phyloP scores from a whole-genome alignment of 1,284 basidiomycete species.

The Ganoderma sinense region DNA sequence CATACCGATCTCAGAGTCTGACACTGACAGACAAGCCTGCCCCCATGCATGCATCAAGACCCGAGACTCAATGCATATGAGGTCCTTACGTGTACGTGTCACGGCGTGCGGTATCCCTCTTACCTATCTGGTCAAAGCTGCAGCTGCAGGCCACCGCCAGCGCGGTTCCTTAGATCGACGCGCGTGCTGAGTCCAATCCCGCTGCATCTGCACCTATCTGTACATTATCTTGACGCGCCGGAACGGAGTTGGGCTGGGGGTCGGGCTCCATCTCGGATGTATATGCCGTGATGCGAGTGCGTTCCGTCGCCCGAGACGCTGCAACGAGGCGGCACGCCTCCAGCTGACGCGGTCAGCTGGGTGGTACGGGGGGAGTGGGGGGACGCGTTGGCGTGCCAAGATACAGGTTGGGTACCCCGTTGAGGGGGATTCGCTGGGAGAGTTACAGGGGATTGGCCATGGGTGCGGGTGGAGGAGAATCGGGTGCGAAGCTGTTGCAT shows the following conservation, averaged over 20 bases:
- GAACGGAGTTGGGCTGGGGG: not conserved
- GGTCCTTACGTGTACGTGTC: not conserved
- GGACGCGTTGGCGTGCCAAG: not conserved
- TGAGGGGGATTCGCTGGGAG: not conserved
- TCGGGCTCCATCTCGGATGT: not conserved
- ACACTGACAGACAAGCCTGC: not conserved
- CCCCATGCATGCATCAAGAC: too few relatives aligned
- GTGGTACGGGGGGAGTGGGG: not conserved
- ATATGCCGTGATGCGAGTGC: not conserved
- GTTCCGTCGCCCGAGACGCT: not conserved
- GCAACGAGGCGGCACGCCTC: conserved; percentile 12
- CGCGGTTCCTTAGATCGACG: not conserved
- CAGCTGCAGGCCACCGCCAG: not conserved
- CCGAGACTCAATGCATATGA: too few relatives aligned
- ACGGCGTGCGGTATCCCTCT: not conserved
- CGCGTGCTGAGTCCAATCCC: not conserved
- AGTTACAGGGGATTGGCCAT: not conserved
- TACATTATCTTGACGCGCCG: not conserved
- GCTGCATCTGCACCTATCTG: not conserved
- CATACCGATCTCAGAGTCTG: not conserved
- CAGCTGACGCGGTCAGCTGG: conserved; percentile 27
- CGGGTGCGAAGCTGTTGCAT: not conserved
- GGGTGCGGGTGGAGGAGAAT: not conserved
- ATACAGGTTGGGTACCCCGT: not conserved
- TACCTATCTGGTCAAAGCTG: not conserved